Evolutionary conservation across 805 yeast species (phyloP), one percentile per base, ranked within the genome.

Genomic region (Myxozyma lipomycoides): DNA sequence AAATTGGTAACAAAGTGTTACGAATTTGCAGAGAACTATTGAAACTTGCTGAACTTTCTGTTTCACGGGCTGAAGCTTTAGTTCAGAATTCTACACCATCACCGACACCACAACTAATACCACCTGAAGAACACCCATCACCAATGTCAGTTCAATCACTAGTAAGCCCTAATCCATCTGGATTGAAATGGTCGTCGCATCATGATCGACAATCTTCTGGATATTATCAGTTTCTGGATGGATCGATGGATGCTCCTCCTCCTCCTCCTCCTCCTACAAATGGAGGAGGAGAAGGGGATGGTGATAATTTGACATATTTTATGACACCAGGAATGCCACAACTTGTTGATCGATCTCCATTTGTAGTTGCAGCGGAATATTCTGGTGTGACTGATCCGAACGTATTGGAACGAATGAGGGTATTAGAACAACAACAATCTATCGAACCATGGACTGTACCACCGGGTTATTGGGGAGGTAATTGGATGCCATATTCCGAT

Each of bases 371-470:
- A 6, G 42, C 42, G 9, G 37, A 9, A 23, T 32, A 17, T 12
- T 10, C 46, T 5, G 39, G 28, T n/a, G 39, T 43, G 10, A 30
- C 46, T n/a, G 46, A 43, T 23, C 46, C 46, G 17, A 3, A 15
- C 7, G 15, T n/a, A 10, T 3, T 28, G 22, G 47, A 46, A 9
- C 43, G 39, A 12, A n/a, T 36, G 44, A 23, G 34, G 40, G 36
- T 30, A 22, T 37, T 39, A 5, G 57, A 55, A 35, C 51, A 54
- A 35, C 56, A 28, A 12, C 32, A 28, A 28, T 12, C 7, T 7
- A 28, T 28, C 12, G 32, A 28, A 28, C 12, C 32, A 28, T 28
- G 32, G 32, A 9, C 32, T 7, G 12, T 28, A 12, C 32, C 32
- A 12, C 32, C 12, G 7, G 32, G 12, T 28, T 28, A 9, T 28